Percentiles rank a stretch among this genome's conserved stretches.
These are phyloP conservation scores for Phytophthora brassicae DNA, from an alignment of 352 stramenopile species.

Conservation along the genomic window DNA sequence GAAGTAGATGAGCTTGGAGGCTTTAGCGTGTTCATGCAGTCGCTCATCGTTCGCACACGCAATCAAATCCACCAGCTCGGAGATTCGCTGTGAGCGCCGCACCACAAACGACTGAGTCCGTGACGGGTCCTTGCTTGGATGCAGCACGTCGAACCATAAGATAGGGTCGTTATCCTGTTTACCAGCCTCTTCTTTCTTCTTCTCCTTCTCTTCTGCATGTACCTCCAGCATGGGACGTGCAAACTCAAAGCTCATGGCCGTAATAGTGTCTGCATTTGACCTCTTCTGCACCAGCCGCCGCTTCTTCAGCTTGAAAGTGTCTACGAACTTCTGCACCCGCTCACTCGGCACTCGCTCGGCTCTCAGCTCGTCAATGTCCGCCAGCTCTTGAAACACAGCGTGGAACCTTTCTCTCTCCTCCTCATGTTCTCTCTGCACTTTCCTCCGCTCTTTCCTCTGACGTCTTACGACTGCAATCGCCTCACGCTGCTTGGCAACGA, in stretches of 20 bases:
- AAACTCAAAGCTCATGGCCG: constrained; percentile 66
- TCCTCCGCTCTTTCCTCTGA: constrained; percentile 23
- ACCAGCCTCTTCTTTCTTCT: background rate
- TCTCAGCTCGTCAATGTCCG: constrained; percentile 41
- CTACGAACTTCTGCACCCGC: constrained; percentile 50
- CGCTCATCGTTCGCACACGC: constrained; percentile 71
- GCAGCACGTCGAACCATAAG: constrained; percentile 73
- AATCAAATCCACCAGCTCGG: constrained; percentile 58
- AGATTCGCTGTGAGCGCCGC: constrained; percentile 53
- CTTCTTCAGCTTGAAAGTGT: constrained; percentile 58
- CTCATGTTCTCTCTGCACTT: constrained; percentile 29
- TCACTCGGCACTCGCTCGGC: constrained; percentile 46
- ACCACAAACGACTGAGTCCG: constrained; percentile 77
- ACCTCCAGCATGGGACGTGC: constrained; percentile 33
- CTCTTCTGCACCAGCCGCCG: constrained; percentile 51
- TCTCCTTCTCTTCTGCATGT: constrained; percentile 11
- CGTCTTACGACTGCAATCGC: constrained; percentile 10
- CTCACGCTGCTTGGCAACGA: constrained; percentile 30
- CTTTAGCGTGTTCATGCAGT: constrained; percentile 35
- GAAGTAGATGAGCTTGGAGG: constrained; percentile 68
- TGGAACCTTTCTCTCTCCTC: constrained; percentile 32
- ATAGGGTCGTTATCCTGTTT: constrained; percentile 47
- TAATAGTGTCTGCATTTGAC: constrained; percentile 55
- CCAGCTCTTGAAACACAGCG: constrained; percentile 40
- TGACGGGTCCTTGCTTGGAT: constrained; percentile 64